phyloP scores from a whole-genome alignment of 2,329 filamentous ascomycete species.

The Diplodia seriata region DNA sequence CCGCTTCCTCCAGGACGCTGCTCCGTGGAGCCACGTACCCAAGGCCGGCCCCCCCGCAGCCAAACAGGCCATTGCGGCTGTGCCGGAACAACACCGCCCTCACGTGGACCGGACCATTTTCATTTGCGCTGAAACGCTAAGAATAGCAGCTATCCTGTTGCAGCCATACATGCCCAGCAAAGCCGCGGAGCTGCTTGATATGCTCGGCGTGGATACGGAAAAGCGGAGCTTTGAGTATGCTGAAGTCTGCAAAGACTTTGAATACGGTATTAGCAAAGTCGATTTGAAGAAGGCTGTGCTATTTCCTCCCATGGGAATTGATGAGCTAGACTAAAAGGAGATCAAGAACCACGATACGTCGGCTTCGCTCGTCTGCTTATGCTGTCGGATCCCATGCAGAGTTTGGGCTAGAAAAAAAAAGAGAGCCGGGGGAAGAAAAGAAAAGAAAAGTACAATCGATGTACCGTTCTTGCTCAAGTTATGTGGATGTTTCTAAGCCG shows the following conservation, averaged over 20 bases:
- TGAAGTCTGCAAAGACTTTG: constrained; percentile 66
- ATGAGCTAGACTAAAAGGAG: constrained; percentile 11
- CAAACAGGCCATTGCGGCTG: background rate
- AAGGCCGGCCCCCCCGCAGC: background rate
- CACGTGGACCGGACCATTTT: constrained; percentile 69
- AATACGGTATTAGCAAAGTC: constrained; percentile 67
- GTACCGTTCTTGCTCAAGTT: background rate
- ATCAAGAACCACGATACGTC: background rate
- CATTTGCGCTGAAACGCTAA: constrained; percentile 74
- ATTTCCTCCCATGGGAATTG: constrained; percentile 53
- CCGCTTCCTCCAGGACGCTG: constrained; percentile 66
- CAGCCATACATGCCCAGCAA: constrained; percentile 92
- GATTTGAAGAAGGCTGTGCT: constrained; percentile 55
- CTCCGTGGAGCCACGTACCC: constrained; percentile 70
- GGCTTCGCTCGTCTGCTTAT: background rate
- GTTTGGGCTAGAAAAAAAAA: too few relatives aligned
- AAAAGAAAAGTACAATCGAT: background rate
- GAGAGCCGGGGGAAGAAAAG: background rate
- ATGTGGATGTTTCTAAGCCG: background rate
- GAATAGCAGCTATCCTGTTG: constrained; percentile 81
- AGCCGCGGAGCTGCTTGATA: constrained; percentile 73
- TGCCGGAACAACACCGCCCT: constrained; percentile 31
- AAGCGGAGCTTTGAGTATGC: constrained; percentile 71
- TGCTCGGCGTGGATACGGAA: constrained; percentile 71
- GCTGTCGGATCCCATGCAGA: background rate